Base-by-base conservation (phyloP, 495 filamentous ascomycete genomes). In the Xylaria nigripes region DNA sequence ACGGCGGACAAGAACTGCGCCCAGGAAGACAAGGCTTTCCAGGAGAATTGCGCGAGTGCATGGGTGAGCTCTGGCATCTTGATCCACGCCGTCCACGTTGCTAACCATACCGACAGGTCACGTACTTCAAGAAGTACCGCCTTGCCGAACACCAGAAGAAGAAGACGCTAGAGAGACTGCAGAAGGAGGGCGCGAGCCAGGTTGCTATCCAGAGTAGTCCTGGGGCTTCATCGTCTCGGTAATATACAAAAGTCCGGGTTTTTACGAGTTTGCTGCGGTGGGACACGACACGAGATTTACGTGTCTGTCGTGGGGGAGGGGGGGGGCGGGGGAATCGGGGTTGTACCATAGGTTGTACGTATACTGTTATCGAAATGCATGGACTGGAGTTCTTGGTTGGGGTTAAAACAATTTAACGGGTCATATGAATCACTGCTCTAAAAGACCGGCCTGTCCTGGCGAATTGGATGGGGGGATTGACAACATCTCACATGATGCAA, bases 121-220 rank as follows among this genome's bases (percentile, higher is more conserved):
- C 87, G 70, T 96, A 98, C 71, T 98, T 98, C 77, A 96, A 97
- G 71, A 87, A 95, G 67, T 83, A 89, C 70, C 78, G 93, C 55
- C 89, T 97, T 36, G 90, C 93, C 76, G 91, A 97, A 52, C 78
- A 84, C 63, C 86, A 95, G 54, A 87, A 89, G 66, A 85, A 87
- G 58, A 76, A 84, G 69, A 86, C 86, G 41, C 70, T 97, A 32
- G 84, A 86, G 70, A 80, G 80, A 58, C 79, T 98, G 55, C 80
- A 89, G 68, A 81, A 80, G 22, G 87, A 96, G 67, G 89, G 89
- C 57, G 92, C 86, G 23, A 76, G 80, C 54, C 65, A 78, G 64
- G 76, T 88, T 69, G 66, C 67, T 15, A 60, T 74, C 23, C 51
- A 60, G 18, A 32, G 48, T 25, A 42, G 53, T 15, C 58, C 47